Evolutionary conservation across 768 basidiomycete genomes (phyloP).

Genomic region (Lactarius quietus): DNA sequence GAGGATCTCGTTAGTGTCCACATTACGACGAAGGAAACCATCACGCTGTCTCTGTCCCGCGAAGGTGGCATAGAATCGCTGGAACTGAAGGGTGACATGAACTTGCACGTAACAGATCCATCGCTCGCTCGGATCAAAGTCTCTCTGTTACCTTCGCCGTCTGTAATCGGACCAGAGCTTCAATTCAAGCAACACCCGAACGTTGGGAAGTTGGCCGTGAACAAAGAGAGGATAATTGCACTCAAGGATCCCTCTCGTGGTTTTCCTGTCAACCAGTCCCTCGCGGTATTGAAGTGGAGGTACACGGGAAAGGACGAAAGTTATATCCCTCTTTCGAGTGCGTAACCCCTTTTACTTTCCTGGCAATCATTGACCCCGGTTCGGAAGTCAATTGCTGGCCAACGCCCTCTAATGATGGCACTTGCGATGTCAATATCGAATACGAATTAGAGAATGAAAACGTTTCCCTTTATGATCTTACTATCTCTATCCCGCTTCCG

Average conservation of each 20-base stretch:
- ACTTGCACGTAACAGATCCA: conserved; percentile 78
- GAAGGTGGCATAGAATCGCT: conserved; percentile 90
- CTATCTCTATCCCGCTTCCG: conserved; percentile 93
- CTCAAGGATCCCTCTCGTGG: conserved; percentile 78
- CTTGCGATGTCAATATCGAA: conserved; percentile 92
- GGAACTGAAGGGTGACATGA: conserved; percentile 94
- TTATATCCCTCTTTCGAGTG: conserved; percentile 87
- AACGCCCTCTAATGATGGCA: conserved; percentile 86
- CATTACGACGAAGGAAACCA: conserved; percentile 75
- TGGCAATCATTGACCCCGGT: neutral
- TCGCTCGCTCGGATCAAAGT: conserved; percentile 69
- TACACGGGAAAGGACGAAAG: conserved; percentile 89
- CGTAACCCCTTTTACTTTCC: conserved; percentile 32
- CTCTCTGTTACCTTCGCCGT: conserved; percentile 51
- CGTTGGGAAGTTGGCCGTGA: conserved; percentile 78
- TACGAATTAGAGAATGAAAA: conserved; percentile 90
- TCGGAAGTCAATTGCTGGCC: conserved; percentile 93
- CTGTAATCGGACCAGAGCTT: conserved; percentile 61
- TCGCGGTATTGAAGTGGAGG: conserved; percentile 92
- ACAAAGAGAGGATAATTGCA: conserved; percentile 63
- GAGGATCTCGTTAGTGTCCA: conserved; percentile 59
- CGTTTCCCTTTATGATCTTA: conserved; percentile 76
- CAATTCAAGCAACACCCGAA: conserved; percentile 99
- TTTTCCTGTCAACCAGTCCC: conserved; percentile 84
- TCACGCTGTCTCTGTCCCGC: conserved; percentile 77